Percentiles rank a stretch among this genome's conserved stretches.
These are phyloP conservation scores for Tremellales sp. DNA, from an alignment of 1,284 basidiomycete species.

Conservation along the genomic window DNA sequence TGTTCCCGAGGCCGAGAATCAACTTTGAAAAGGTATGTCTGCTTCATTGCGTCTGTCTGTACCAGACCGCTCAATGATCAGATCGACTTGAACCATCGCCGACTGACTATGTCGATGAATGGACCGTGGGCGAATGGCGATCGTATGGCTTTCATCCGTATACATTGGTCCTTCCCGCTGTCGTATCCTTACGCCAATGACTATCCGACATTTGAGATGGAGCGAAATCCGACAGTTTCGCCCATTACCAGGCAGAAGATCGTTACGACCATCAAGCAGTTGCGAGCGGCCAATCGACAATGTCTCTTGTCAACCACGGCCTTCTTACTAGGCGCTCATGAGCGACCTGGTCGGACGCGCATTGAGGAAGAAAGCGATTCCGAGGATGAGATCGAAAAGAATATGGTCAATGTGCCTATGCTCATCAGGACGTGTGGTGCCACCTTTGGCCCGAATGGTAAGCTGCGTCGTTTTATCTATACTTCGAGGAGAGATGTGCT, in stretches of 20 bases:
- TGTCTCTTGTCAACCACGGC: conserved; percentile 76
- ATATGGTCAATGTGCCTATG: conserved; percentile 35
- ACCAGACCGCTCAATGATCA: conserved; percentile 44
- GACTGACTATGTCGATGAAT: conserved; percentile 78
- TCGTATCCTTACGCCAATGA: conserved; percentile 70
- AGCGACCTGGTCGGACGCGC: conserved; percentile 31
- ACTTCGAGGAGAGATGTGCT: too few species aligned
- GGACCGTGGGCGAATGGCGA: conserved; percentile 82
- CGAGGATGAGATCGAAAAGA: conserved; percentile 36
- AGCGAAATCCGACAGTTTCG: conserved; percentile 73
- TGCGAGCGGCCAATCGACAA: conserved; percentile 65
- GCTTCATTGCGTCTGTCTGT: background rate
- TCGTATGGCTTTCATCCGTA: conserved; percentile 59
- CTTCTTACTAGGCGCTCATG: conserved; percentile 63
- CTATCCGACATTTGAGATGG: conserved; percentile 72
- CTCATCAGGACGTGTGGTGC: conserved; percentile 43
- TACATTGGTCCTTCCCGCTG: conserved; percentile 84
- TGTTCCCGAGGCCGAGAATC: conserved; percentile 64
- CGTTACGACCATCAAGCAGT: conserved; percentile 65
- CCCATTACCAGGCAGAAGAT: conserved; percentile 71
- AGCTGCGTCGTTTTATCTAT: background rate
- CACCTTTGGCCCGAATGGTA: conserved; percentile 79
- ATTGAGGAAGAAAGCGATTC: conserved; percentile 44
- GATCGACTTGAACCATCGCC: conserved; percentile 74
- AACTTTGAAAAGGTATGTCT: conserved; percentile 72